Percentiles rank a stretch among this genome's conserved stretches.
Conservation (phyloP, 768 basidiomycete species). For the Austroboletus eburneus region DNA sequence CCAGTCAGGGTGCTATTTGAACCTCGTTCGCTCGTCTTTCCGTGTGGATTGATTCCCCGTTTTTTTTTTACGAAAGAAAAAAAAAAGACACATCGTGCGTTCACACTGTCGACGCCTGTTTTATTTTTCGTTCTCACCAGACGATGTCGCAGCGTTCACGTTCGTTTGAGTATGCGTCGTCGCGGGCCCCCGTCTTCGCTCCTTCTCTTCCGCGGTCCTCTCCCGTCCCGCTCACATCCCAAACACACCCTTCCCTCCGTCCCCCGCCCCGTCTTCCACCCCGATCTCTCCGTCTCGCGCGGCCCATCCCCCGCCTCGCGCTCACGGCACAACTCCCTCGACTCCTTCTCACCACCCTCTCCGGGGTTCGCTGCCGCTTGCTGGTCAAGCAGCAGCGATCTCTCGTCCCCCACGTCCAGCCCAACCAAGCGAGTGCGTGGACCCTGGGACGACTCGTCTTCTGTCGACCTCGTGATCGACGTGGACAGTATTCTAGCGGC, state of each 20-base stretch:
- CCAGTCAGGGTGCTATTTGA: not conserved
- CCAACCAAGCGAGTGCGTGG: constrained; percentile 35
- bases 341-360: constrained; percentile 17
- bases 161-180: no score
- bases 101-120: no score
- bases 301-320: constrained; percentile 18
- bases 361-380: constrained; percentile 17
- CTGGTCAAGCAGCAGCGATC: constrained; percentile 10
- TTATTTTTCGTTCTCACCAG: not conserved
- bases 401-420: constrained; percentile 16
- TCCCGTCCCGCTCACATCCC: constrained; percentile 54
- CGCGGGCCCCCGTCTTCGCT: constrained; percentile 66
- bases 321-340: constrained; percentile 6
- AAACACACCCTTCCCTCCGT: constrained; percentile 67
- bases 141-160: no score
- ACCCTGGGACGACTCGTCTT: constrained; percentile 57
- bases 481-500: constrained; percentile 44
- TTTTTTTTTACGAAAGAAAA: no score
- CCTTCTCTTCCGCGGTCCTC: constrained; percentile 55
- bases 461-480: constrained; percentile 40
- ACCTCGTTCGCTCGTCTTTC: not conserved
- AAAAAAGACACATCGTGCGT: no score
- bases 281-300: constrained; percentile 26
- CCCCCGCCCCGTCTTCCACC: constrained; percentile 51
- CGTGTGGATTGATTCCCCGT: constrained; percentile 5